Evolutionary conservation across 106 monocot species (phyloP), one percentile per base, ranked within the genome.

Genomic region (Apostasia ramifera): DNA sequence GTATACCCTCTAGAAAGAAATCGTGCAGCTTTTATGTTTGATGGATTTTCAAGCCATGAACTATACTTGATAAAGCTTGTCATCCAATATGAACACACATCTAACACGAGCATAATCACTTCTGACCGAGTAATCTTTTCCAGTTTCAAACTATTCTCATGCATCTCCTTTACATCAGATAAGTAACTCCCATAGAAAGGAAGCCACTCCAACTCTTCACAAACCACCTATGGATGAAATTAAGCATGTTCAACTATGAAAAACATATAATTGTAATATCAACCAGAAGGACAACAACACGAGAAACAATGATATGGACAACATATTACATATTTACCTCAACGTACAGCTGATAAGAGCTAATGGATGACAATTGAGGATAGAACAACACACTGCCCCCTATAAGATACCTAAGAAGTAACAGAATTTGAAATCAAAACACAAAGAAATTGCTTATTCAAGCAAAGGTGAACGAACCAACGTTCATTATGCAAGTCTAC

Each of bases 141-240:
- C 58, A 57, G 61, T 69, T 68, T 81, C 61, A 40, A 71, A 64
- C 77, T 86, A 66, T 61, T 81, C 66, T 71, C 84, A 80, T 52
- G 57, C 41, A 47, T 47, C 72, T 75, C 66, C 13, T 82, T 79
- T 42, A 39, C 37, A 40, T 61, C 44, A 66, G 52, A 56, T 68
- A 55, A 12, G 49, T 80, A 74, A 63, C 58, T 74, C 44, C 58
- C 75, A 78, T 99, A 99, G 68, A 99, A 99, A 55, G 98, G 98
- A 54, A 99, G 74, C 98, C 98, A 99, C 60, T 99, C 90, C 56
- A 99, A 76, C 77, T 99, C 93, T 74, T 99, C 98, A 66, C 98
- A 93, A 15, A 93, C 98, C 46, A 99, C 93, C 98, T 99, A 74
- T 55, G 53, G 53, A 66, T 67, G 40, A 13, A 37, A 58, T 66